phyloP scores from a whole-genome alignment of 805 yeast species.

The Wickerhamomyces rabaulensis region DNA sequence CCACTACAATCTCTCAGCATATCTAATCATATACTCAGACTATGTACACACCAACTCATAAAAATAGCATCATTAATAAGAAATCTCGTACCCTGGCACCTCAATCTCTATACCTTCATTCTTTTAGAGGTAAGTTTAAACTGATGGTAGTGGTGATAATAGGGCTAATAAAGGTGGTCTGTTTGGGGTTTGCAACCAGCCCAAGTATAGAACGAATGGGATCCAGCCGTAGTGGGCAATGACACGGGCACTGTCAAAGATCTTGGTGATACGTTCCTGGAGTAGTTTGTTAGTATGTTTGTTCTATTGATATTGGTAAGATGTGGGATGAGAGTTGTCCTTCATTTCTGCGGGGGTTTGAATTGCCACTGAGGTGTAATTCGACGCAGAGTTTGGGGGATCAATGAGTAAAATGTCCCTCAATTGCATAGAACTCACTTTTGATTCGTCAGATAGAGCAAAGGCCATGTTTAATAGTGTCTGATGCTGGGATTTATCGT shows the following conservation, averaged over 20 bases:
- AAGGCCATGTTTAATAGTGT: constrained; percentile 29
- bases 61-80: not conserved
- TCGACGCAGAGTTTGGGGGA: not conserved
- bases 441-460: constrained; percentile 41
- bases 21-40: not conserved
- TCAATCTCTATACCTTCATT: not conserved
- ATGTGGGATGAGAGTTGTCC: too few relatives aligned
- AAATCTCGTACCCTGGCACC: not conserved
- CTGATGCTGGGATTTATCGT: not conserved
- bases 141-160: constrained; percentile 77
- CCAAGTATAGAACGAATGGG: constrained; percentile 90
- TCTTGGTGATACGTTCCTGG: constrained; percentile 81
- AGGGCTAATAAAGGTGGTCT: constrained; percentile 77
- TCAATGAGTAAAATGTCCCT: too few relatives aligned
- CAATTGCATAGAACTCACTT: constrained; percentile 14
- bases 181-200: constrained; percentile 75
- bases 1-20: not conserved
- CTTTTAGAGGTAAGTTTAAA: too few relatives aligned
- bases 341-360: too few relatives aligned
- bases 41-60: not conserved
- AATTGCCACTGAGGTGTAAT: too few relatives aligned
- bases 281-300: constrained; percentile 3
- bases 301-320: too few relatives aligned
- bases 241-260: constrained; percentile 78
- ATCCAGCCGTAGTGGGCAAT: constrained; percentile 96